phyloP scores from a whole-genome alignment of 164 flowering plant genomes.

The Litsea cubeba region DNA sequence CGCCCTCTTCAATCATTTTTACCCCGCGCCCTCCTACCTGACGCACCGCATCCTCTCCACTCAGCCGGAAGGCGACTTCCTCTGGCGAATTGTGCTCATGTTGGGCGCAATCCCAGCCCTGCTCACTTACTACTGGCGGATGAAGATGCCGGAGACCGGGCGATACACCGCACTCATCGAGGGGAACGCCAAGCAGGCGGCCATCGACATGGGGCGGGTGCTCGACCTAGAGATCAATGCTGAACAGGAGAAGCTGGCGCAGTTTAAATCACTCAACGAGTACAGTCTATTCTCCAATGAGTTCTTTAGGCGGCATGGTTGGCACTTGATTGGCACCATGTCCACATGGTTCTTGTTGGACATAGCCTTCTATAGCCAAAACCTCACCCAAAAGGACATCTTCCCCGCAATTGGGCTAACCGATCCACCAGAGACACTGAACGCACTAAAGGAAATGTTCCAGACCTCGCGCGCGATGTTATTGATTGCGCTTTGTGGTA shows the following conservation, averaged over 20 bases:
- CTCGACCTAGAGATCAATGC: constrained; percentile 40
- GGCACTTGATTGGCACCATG: constrained; percentile 54
- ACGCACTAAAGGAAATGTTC: constrained; percentile 52
- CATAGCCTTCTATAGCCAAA: constrained; percentile 69
- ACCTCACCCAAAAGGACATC: constrained; percentile 73
- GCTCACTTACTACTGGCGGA: constrained; percentile 69
- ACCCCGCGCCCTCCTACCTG: constrained; percentile 8
- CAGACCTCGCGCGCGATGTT: constrained; percentile 63
- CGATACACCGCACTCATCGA: constrained; percentile 81
- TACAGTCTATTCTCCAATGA: constrained; percentile 30
- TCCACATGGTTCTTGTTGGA: constrained; percentile 67
- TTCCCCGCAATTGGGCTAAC: constrained; percentile 67
- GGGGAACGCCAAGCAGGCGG: constrained; percentile 58
- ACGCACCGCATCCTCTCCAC: constrained; percentile 21
- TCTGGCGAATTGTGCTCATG: constrained; percentile 73
- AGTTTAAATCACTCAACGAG: constrained; percentile 27
- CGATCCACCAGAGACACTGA: constrained; percentile 53
- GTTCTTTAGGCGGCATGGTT: constrained; percentile 45
- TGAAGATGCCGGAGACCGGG: constrained; percentile 90
- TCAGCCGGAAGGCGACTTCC: constrained; percentile 47
- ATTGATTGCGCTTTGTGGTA: constrained; percentile 46
- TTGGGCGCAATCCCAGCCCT: constrained; percentile 71
- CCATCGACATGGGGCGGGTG: constrained; percentile 50
- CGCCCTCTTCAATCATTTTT: constrained; percentile 17
- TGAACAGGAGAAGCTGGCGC: constrained; percentile 34